Conservation (phyloP, 495 filamentous ascomycete genomes). For the Penicillium subrubescens region DNA sequence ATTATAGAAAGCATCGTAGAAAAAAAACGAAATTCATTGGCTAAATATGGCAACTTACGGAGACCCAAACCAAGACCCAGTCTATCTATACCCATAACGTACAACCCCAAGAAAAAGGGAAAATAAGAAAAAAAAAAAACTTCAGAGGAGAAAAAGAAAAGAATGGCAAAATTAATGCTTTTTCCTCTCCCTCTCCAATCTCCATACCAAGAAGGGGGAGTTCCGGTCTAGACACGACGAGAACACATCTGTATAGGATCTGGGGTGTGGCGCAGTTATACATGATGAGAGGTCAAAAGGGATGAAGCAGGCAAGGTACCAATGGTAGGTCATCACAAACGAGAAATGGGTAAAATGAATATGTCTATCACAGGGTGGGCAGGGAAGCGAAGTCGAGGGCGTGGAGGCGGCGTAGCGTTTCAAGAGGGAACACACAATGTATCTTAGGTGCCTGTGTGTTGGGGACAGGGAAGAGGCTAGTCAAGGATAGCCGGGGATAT, state of each 20-base stretch:
- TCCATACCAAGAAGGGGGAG: slow-evolving; percentile 2
- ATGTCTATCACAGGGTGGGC: slow-evolving; percentile 27
- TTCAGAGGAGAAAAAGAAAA: slow-evolving; percentile 3
- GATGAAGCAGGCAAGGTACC: slow-evolving; percentile 13
- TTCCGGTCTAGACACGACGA: background rate
- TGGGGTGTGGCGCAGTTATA: slow-evolving; percentile 7
- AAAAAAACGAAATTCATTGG: slow-evolving; percentile 17
- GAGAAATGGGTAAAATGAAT: slow-evolving; percentile 22
- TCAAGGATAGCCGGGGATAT: slow-evolving; percentile 21
- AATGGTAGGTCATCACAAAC: slow-evolving; percentile 23
- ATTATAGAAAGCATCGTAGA: background rate
- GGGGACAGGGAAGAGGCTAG: slow-evolving; percentile 8
- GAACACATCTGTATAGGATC: background rate
- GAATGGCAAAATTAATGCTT: slow-evolving; percentile 29
- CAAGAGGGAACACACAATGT: slow-evolving; percentile 9
- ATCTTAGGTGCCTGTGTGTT: slow-evolving; percentile 6
- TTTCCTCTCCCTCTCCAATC: slow-evolving; percentile 17
- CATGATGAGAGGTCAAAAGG: slow-evolving; percentile 10
- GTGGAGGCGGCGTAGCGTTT: slow-evolving; percentile 25
- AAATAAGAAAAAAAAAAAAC: background rate
- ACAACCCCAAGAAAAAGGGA: slow-evolving; percentile 16
- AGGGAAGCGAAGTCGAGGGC: slow-evolving; percentile 18
- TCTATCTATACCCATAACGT: slow-evolving; percentile 27
- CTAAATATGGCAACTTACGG: slow-evolving; percentile 7
- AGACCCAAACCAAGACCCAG: slow-evolving; percentile 20